Evolutionary conservation across 2,329 filamentous ascomycete species (phyloP).

Genomic region (Aspergillaceae sp.): DNA sequence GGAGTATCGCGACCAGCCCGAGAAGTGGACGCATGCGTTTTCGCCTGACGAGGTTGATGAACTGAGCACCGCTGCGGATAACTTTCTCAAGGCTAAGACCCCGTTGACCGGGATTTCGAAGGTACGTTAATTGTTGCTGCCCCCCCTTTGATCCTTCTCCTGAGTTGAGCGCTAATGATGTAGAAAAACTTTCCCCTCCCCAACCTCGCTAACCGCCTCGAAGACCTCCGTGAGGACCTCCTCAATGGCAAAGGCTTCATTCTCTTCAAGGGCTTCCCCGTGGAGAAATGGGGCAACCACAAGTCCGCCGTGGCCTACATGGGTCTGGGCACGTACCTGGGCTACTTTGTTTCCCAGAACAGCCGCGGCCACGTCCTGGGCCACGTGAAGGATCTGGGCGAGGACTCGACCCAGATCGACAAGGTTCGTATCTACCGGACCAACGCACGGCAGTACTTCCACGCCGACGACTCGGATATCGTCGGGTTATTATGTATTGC

Average conservation of each 20-base stretch:
- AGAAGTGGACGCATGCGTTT: slow-evolving; percentile 66
- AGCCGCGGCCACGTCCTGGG: slow-evolving; percentile 75
- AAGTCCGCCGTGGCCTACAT: slow-evolving; percentile 87
- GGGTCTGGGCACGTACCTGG: slow-evolving; percentile 75
- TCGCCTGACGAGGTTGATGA: slow-evolving; percentile 58
- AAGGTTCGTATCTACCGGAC: slow-evolving; percentile 86
- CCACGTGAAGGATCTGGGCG: slow-evolving; percentile 81
- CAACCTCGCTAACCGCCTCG: slow-evolving; percentile 46
- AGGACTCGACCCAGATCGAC: slow-evolving; percentile 72
- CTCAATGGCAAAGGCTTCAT: slow-evolving; percentile 83
- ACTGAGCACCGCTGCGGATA: slow-evolving; percentile 57
- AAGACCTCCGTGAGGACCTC: slow-evolving; percentile 54
- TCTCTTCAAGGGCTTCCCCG: slow-evolving; percentile 78
- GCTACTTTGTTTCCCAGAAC: slow-evolving; percentile 84
- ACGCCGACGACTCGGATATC: slow-evolving; percentile 72
- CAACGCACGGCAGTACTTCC: slow-evolving; percentile 74
- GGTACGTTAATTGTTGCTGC: slow-evolving; percentile 20
- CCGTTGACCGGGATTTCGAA: slow-evolving; percentile 64
- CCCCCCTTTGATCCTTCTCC: too few species aligned
- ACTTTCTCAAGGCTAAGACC: slow-evolving; percentile 56
- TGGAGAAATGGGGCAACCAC: slow-evolving; percentile 62
- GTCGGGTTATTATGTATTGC: slow-evolving; percentile 77
- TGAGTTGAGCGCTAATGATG: too few species aligned
- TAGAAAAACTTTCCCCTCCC: slow-evolving; percentile 55
- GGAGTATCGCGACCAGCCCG: slow-evolving; percentile 54